Base-by-base conservation (phyloP, 495 filamentous ascomycete species). In the Emericellopsis terricola region DNA sequence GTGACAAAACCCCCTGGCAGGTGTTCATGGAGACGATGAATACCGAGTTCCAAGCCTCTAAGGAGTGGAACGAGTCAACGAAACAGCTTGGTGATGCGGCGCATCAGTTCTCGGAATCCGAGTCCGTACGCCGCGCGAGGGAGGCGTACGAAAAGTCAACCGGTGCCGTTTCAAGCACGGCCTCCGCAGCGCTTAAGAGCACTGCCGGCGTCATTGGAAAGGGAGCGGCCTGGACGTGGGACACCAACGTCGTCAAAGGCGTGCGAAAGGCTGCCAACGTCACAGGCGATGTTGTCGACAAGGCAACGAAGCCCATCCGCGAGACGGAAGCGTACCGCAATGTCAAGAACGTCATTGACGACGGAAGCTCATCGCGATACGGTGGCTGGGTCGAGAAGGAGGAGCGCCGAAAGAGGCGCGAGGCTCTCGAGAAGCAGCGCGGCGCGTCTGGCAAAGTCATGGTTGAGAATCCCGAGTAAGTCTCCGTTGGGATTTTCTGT, bases 31-130 rank as follows among this genome's bases (percentile, higher is more conserved):
- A 97, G 45, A 97, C 89, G 35, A 71, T 97, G 52, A 72, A 81
- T 47, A 62, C 65, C 33, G 89, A 96, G 50, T 89, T 97, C 57
- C 86, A 94, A 50, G 80, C 85, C 18, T 96, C 89, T 13, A 92
- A 96, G 51, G 89, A 97, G 55, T 97, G 91, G 89, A 89, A 96
- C 46, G 89, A 97, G 45, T 92, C 82, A 28, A 97, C 86, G 13
- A 94, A 96, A 52, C 82, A 85, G 34, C 68, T 97, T 8, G 82
- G 83, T 9, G 78, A 79, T 24, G 80, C 76, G 0, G 85, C 83
- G 16, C 76, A 93, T 43, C 69, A 94, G 40, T 84, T 97, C 48
- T 78, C 73, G n/a, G 89, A 96, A 52, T 94, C 78, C 47, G 84
- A 93, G 50, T 79, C 73, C n/a, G 75, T 97, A 24, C 76, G 79